Evolutionary conservation across 495 filamentous ascomycete species (phyloP), one percentile per base, ranked within the genome.

Genomic region (Mytilinidion resinicola): DNA sequence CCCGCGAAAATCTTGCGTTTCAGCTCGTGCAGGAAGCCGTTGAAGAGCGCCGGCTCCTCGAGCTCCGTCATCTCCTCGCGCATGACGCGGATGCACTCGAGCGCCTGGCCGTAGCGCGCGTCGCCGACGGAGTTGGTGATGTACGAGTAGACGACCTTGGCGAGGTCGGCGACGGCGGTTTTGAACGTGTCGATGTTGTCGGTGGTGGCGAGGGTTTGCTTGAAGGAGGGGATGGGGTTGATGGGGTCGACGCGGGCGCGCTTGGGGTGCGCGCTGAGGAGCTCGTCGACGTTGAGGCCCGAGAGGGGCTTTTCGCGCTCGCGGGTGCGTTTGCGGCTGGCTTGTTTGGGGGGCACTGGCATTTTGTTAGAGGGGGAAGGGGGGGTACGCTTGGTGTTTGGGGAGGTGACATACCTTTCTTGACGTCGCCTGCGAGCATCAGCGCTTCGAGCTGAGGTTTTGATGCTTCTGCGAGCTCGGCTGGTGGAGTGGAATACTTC

Each of bases 151-250:
- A 93, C 81, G 44, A 96, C 86, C 3, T 60, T 66, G 19, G 76
- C 77, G 80, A 99, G 86, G 68, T 96, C 89, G 61, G 82, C 81
- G 3, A 81, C 81, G 0, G 89, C 87, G 48, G 85, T 82, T 55
- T 82, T 77, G 21, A 95, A 77, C 4, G 75, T 78, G 14, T 78
- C 75, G 14, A 85, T 73, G 34, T 83, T 82, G 12, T 84, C 81
- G 1, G 87, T 80, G 0, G 73, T 72, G 0, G 78, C 77, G 14
- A 97, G 76, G 19, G 82, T 80, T 72, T 92, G 89, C 66, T 90
- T 95, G 80, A 96, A 97, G 52, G 91, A 87, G 0, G 95, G 91
- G 46, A 99, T 88, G 4, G 90, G 83, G 64, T 99, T 97, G 21
- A 84, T 76, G 0, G 81, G 64, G 3, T 85, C 86, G 52, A 99